Evolutionary conservation across 805 yeast species (phyloP), one percentile per base, ranked within the genome.

Genomic region (Yamadazyma kitorensis): DNA sequence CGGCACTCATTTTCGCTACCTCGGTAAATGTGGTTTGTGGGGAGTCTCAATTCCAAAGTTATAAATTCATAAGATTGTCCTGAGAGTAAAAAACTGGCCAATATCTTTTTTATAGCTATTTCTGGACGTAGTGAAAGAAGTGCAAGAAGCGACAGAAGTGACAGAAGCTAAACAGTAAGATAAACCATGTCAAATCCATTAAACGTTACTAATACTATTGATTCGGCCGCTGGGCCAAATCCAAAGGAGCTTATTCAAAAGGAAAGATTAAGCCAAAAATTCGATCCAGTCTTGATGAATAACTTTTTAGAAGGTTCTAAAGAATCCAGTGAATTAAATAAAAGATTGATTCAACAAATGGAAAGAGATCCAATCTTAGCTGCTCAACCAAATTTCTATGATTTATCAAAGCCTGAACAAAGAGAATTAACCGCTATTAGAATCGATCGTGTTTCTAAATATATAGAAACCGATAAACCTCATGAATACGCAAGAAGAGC

Each of bases 291-390:
- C n/a, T 51, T 59, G 20, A 63, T 67, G 72, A 61, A 64, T 46
- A 40, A 59, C 31, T 60, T 67, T 37, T 56, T 67, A 40, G 73
- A 67, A 44, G 73, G 73, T 17, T 47, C 60, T 8, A 47, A 50
- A 12, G 63, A 63, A 36, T 64, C 64, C 27, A 70, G 80, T 5
- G 57, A 58, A 8, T 55, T 63, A 36, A 71, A 77, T n/a, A 72
- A 72, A 41, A 46, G 52, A 12, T 54, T 80, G 45, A 60, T 74
- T 51, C 78, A 72, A 43, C 79, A 81, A 50, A 61, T 82, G 49
- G 79, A 78, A 49, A 68, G 79, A 45, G 91, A 83, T 54, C 88
- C 88, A 1, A 58, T 82, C 11, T 63, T 83, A 37, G 68, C 72
- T 24, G 70, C 78, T 2, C 68, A 69, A 24, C 62, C 78, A 4